Base-by-base conservation (phyloP, 179 eudicot species). In the Carnegiea gigantea region DNA sequence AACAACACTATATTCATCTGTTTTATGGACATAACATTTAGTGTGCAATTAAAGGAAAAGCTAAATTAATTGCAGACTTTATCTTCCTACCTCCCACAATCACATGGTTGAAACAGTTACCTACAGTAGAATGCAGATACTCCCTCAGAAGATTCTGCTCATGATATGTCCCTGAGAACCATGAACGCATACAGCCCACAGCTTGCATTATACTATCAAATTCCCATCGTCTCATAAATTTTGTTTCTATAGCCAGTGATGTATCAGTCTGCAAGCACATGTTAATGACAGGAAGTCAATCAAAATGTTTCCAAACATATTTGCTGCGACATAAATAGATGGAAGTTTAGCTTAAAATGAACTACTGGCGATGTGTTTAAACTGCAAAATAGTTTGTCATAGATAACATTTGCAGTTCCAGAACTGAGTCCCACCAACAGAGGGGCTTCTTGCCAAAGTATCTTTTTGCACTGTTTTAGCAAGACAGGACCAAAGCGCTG, bases 201-300 rank as follows among this genome's bases (percentile, higher is more conserved):
- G 99, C 99, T 85, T 96, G 93, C 62, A 75, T 81, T 74, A 93
- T 86, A 85, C 93, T 93, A 85, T 92, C 98, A 81, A 96, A 96
- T 86, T 96, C 99, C 99, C 99, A 94, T 85, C 98, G 90, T 84
- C 86, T 93, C 99, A 96, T 92, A 80, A 80, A 85, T 84, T 92
- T 96, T 81, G 95, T 79, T 87, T 96, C 98, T 70, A 94, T 65
- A 76, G 97, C 98, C 80, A 96, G 86, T 75, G 97, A 92, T 68
- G 99, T 93, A 82, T 94, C 97, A 83, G 97, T 96, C 99, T 96
- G 93, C 88, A 88, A 62, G 73, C 54, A 76, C 18, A 82, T 17
- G 73, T 53, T 73, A 23, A 82, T 21, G 76, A 75, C 59, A 60
- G 36, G 36, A 33, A 33, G 36, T 33, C 36, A 83, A 76, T 23